Percentiles rank a stretch among this genome's conserved stretches.
These are phyloP conservation scores for Tuber microsphaerosporum DNA, from an alignment of 495 filamentous ascomycete species.

Conservation along the genomic window DNA sequence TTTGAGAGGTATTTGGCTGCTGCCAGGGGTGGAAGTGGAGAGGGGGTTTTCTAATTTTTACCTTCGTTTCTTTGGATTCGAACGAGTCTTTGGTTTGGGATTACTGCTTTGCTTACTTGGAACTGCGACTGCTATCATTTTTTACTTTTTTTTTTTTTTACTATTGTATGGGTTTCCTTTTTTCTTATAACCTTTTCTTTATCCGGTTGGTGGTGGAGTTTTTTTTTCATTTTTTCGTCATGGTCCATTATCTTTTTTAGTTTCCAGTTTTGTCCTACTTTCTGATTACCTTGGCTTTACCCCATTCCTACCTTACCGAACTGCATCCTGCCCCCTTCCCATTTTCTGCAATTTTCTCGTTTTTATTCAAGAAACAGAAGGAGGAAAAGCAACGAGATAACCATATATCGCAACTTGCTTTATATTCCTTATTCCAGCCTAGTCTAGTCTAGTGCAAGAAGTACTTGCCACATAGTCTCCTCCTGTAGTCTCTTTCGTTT, in stretches of 20 bases:
- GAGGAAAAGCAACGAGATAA: not conserved
- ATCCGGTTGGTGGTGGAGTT: not conserved
- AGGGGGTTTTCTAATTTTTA: slow-evolving; percentile 25
- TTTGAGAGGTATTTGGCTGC: slow-evolving; percentile 28
- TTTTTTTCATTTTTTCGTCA: not conserved
- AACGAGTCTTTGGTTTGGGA: not conserved
- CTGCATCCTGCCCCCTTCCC: not conserved
- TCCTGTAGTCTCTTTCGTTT: not conserved
- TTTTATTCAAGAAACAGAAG: not conserved
- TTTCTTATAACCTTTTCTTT: not conserved
- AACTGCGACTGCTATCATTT: not conserved
- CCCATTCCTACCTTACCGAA: not conserved
- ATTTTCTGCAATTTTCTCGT: not conserved
- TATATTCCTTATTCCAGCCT: not conserved
- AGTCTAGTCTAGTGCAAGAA: not conserved
- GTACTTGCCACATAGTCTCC: not conserved
- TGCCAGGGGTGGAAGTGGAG: slow-evolving; percentile 3
- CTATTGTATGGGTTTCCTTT: not conserved
- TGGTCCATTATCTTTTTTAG: not conserved
- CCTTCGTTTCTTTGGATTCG: not conserved
- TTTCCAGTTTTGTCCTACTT: not conserved
- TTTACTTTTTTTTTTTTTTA: not conserved
- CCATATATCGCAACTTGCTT: not conserved
- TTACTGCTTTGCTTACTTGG: not conserved
- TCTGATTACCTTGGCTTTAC: not conserved